These are phyloP conservation scores for Abelmoschus esculentus DNA, from an alignment of 345 rosid genomes.

Conservation along the genomic window DNA sequence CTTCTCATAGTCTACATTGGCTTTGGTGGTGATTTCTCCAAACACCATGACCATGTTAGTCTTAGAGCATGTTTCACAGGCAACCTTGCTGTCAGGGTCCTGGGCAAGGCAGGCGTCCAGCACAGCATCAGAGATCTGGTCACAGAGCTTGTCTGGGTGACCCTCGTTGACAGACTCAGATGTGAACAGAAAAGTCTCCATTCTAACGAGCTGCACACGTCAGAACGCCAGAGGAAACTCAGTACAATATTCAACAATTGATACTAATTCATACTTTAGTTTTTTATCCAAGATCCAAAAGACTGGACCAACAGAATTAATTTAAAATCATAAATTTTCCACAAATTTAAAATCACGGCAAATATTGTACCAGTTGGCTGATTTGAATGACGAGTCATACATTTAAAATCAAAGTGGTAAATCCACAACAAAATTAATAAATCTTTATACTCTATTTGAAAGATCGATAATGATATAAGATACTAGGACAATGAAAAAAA, in stretches of 20 bases:
- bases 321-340: no score
- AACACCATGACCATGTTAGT: not conserved
- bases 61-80: not conserved
- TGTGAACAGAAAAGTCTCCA: not conserved
- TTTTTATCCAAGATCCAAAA: not conserved
- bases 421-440: not conserved
- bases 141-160: not conserved
- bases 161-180: not conserved
- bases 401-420: not conserved
- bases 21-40: not conserved
- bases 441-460: not conserved
- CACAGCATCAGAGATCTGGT: not conserved
- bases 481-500: not conserved
- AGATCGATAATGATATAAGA: not conserved
- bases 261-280: not conserved
- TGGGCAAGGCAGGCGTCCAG: not conserved
- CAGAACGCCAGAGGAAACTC: constrained; percentile 17
- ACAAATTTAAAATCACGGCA: no score
- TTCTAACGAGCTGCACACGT: constrained; percentile 13
- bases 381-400: not conserved
- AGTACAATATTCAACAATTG: not conserved
- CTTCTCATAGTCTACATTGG: not conserved
- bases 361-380: not conserved
- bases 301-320: no score
- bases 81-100: not conserved